phyloP scores from a whole-genome alignment of 2,329 filamentous ascomycete genomes.

The Pleurostoma richardsiae region DNA sequence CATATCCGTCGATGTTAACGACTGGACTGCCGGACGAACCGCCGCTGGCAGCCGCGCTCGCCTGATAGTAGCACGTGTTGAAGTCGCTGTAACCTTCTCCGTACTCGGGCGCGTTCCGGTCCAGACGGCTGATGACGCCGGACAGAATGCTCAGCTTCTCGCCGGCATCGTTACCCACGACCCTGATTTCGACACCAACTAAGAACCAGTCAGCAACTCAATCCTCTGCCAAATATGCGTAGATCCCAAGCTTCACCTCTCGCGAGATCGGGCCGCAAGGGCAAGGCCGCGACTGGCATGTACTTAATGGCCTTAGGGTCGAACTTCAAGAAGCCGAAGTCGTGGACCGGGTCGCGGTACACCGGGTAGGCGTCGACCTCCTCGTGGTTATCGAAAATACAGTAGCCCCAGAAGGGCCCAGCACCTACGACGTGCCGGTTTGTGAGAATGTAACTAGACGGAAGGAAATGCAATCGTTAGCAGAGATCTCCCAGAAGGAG shows the following conservation, averaged over 20 bases:
- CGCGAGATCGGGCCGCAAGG: conserved; percentile 79
- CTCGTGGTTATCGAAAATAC: conserved; percentile 98
- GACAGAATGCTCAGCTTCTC: conserved; percentile 98
- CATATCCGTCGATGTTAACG: conserved; percentile 89
- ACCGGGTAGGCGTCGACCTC: conserved; percentile 93
- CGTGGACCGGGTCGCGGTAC: conserved; percentile 96
- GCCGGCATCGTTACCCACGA: conserved; percentile 96
- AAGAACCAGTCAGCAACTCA: conserved; percentile 13
- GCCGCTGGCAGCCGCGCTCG: conserved; percentile 91
- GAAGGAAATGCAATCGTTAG: too few species aligned
- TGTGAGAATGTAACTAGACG: conserved; percentile 63
- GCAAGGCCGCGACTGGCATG: conserved; percentile 80
- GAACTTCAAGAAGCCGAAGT: conserved; percentile 96
- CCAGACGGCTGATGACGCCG: conserved; percentile 91
- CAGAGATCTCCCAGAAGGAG: background rate
- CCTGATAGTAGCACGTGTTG: conserved; percentile 94
- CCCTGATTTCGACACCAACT: conserved; percentile 91
- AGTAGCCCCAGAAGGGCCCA: conserved; percentile 96
- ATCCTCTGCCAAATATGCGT: conserved; percentile 4
- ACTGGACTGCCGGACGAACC: conserved; percentile 98
- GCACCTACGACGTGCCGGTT: conserved; percentile 92
- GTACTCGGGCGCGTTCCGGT: conserved; percentile 95
- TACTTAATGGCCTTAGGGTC: conserved; percentile 96
- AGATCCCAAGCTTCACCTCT: conserved; percentile 37
- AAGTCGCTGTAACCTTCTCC: conserved; percentile 92